These are phyloP conservation scores for Coprinellus micaceus DNA, from an alignment of 768 basidiomycete genomes.

Conservation along the genomic window DNA sequence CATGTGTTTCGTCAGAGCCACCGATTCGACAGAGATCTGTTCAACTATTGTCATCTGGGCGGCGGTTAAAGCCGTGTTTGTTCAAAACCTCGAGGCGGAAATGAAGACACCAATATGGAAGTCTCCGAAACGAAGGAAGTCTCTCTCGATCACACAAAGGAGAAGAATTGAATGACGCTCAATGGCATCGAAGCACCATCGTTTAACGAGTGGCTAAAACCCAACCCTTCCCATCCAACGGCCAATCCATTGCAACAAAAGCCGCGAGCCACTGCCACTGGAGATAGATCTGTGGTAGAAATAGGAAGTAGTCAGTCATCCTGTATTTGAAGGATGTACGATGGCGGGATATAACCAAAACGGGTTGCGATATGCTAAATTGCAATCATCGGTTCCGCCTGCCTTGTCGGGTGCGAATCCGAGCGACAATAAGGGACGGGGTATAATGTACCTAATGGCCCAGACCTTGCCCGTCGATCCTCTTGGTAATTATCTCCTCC, in stretches of 20 bases:
- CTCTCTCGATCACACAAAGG: not conserved
- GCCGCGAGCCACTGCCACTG: too few relatives aligned
- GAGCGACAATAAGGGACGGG: not conserved
- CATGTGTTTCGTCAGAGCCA: not conserved
- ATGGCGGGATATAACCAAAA: too few relatives aligned
- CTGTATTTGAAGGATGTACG: too few relatives aligned
- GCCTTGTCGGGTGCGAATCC: not conserved
- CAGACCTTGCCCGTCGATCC: constrained; percentile 69
- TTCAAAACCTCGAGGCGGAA: not conserved
- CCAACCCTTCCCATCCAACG: too few relatives aligned
- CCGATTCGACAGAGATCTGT: not conserved
- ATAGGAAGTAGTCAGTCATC: too few relatives aligned
- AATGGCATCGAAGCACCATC: not conserved
- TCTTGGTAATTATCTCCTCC: constrained; percentile 57
- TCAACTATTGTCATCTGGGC: constrained; percentile 7
- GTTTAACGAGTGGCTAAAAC: too few relatives aligned
- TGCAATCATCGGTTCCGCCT: not conserved
- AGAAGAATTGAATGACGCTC: not conserved
- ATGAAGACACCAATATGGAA: constrained; percentile 5
- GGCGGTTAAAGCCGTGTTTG: constrained; percentile 9
- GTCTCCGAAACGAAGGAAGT: not conserved
- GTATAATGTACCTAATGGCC: constrained; percentile 37
- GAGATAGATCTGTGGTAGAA: too few relatives aligned
- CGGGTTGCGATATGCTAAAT: not conserved
- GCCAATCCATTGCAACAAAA: too few relatives aligned